Evolutionary conservation across 2,329 filamentous ascomycete species (phyloP).

Genomic region (Cladosporium sp.): DNA sequence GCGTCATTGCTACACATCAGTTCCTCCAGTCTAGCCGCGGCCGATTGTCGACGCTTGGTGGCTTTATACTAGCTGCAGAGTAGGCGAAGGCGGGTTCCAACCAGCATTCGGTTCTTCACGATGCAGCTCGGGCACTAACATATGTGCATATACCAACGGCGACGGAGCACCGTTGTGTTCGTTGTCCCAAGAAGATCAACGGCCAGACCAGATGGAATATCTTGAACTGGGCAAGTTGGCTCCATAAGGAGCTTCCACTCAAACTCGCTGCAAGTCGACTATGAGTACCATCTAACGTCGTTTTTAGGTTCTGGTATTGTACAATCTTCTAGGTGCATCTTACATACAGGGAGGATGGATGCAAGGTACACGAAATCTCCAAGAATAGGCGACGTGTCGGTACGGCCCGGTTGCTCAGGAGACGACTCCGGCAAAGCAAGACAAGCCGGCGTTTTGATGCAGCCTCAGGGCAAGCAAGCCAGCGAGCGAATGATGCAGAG

Average conservation of each 20-base stretch:
- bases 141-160: not conserved
- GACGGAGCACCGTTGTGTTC: not conserved
- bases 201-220: not conserved
- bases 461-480: not conserved
- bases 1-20: conserved; percentile 7
- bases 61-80: not conserved
- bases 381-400: not conserved
- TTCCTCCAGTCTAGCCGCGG: not conserved
- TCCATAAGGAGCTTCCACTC: not conserved
- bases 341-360: not conserved
- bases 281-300: not conserved
- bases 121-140: not conserved
- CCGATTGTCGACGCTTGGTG: too few relatives aligned
- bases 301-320: not conserved
- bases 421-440: not conserved
- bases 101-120: not conserved
- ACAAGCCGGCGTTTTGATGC: conserved; percentile 6
- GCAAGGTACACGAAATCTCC: not conserved
- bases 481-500: conserved; percentile 1
- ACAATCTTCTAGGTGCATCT: not conserved
- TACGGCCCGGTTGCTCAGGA: not conserved
- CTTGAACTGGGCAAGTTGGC: not conserved
- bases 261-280: not conserved
- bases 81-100: not conserved
- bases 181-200: not conserved